Evolutionary conservation across 495 filamentous ascomycete species (phyloP).

Genomic region (Polyplosphaeria fusca): DNA sequence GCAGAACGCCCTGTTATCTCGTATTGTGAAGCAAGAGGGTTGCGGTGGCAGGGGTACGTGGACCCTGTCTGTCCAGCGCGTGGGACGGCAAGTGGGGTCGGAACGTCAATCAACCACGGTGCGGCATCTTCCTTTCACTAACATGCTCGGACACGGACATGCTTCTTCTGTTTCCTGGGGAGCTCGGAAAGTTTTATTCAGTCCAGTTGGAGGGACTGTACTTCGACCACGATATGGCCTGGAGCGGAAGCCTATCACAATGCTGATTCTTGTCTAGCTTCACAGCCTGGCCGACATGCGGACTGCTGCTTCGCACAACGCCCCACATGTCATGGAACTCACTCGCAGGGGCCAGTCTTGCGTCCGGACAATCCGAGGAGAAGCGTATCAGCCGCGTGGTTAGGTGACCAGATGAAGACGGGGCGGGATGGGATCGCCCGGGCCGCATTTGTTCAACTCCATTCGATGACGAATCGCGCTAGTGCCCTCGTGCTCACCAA

Average conservation of each 20-base stretch:
- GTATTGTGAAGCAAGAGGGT: neutral
- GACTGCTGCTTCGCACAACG: neutral
- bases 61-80: neutral
- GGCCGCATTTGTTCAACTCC: constrained; percentile 14
- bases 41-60: neutral
- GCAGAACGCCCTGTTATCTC: constrained; percentile 5
- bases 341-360: constrained; percentile 3
- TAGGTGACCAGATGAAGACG: neutral
- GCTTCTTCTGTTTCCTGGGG: neutral
- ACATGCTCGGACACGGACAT: neutral
- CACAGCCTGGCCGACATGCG: neutral
- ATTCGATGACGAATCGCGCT: constrained; percentile 27
- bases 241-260: neutral
- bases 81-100: neutral
- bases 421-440: constrained; percentile 17
- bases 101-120: neutral
- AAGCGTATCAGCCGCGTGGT: constrained; percentile 9
- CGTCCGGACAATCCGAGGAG: constrained; percentile 2
- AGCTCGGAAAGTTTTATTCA: neutral
- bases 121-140: neutral
- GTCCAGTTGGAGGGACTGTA: neutral
- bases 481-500: neutral
- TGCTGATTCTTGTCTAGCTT: constrained; percentile 1
- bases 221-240: neutral
- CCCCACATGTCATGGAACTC: neutral